A percentile compares a stretch with the other conserved stretches of the same genome.
Evolutionary conservation across 1,139 yeast species (phyloP).

Genomic region (Sugiyamaella pinicola): DNA sequence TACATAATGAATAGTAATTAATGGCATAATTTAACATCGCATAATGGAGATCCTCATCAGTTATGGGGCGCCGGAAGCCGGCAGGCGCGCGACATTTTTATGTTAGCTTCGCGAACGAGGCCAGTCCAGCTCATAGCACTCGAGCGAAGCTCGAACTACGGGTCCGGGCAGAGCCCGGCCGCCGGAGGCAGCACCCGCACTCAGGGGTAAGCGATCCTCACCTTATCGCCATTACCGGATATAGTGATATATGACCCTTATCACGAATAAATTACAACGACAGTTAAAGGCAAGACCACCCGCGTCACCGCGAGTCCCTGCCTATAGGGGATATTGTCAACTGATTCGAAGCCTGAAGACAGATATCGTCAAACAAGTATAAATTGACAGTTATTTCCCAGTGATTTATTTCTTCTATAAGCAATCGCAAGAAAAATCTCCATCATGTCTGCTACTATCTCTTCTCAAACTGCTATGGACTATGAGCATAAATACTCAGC

Average conservation of each 20-base stretch:
- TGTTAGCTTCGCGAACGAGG: too few relatives aligned
- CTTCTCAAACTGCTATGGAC: constrained; percentile 66
- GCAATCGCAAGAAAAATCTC: not conserved
- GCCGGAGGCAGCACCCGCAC: too few relatives aligned
- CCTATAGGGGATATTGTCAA: constrained; percentile 17
- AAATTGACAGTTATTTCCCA: constrained; percentile 1
- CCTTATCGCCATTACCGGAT: not conserved
- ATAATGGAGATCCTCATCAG: not conserved
- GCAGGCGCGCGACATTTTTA: too few relatives aligned
- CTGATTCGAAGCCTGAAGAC: not conserved
- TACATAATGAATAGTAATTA: constrained; percentile 10
- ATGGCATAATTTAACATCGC: not conserved
- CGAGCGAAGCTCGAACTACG: too few relatives aligned
- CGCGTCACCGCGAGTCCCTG: constrained; percentile 19
- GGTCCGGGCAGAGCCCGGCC: too few relatives aligned
- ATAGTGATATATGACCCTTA: not conserved
- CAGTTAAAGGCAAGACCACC: constrained; percentile 21
- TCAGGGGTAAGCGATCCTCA: too few relatives aligned
- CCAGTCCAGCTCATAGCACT: too few relatives aligned
- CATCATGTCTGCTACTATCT: constrained; percentile 40
- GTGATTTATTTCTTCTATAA: not conserved
- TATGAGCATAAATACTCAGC: constrained; percentile 86
- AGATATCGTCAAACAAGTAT: not conserved
- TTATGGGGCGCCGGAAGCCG: not conserved
- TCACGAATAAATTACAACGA: not conserved